Evolutionary conservation across 1,284 basidiomycete species (phyloP), one percentile per base, ranked within the genome.

Genomic region (Grifola frondosa): DNA sequence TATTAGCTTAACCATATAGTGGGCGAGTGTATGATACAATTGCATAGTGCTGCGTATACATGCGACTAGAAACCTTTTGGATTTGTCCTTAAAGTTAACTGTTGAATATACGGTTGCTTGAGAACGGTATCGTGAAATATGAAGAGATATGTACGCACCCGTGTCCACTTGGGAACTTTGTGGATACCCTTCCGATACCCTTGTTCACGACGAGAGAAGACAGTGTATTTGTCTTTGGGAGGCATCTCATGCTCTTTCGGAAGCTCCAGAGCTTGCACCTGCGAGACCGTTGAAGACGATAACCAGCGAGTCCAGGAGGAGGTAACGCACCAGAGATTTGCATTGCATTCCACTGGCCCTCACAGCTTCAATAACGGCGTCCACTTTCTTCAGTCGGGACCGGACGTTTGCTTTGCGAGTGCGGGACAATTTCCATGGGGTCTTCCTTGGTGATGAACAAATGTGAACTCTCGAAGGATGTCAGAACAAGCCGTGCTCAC

Each of bases 181-280:
- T 99, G 96, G 32, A 97, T 89, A 16, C 89, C 87, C 64, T 99
- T 99, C 37, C 96, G 74, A 69, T 95, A 99, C 5, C 87, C 86
- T 47, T 66, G 70, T 6, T 72, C 72, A 38, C 80, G 83, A 16
- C 80, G 75, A 40, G 80, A 84, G 67, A 95, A 99, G 15, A 89
- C 83, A 0, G 95, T 97, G 71, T 98, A 99, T 69, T 99, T 99
- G 73, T 99, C 95, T 67, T 77, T 77, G 1, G 92, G 70, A 12
- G 72, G 74, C 92, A 95, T 95, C 63, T 93, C 88, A 50, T 84
- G 74, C 64, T 96, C 90, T 61, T 90, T 93, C 34, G 93, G 93
- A 22, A 96, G 70, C 44, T 82, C 75, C 30, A 94, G 68, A 4
- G 87, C 90, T 47, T 73, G 73, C 30, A 71, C 71, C 85, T 88